A percentile compares a stretch with the other conserved stretches of the same genome.
Evolutionary conservation across 2,329 filamentous ascomycete genomes (phyloP).

Genomic region (Fusarium piperis): DNA sequence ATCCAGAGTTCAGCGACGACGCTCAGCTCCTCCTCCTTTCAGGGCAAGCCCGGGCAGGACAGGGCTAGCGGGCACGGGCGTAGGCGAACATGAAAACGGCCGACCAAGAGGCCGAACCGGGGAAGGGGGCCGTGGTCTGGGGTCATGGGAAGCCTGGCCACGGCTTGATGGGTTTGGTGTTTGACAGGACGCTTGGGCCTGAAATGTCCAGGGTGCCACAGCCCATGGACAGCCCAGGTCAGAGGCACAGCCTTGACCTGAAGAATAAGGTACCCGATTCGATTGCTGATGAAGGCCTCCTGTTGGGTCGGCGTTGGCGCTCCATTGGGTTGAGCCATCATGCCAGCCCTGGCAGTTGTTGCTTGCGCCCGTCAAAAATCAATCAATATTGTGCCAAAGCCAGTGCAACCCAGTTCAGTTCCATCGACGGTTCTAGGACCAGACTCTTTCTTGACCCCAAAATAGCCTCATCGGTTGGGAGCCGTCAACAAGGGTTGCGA

Average conservation of each 20-base stretch:
- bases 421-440: not conserved
- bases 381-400: constrained; percentile 3
- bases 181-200: constrained; percentile 44
- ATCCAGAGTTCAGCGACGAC: constrained; percentile 10
- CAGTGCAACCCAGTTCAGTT: not conserved
- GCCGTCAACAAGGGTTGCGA: not conserved
- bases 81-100: constrained; percentile 36
- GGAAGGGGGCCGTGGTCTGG: constrained; percentile 32
- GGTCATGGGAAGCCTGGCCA: constrained; percentile 26
- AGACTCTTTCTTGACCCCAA: not conserved
- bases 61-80: constrained; percentile 10
- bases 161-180: constrained; percentile 25
- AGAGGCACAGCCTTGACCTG: constrained; percentile 10
- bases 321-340: constrained; percentile 15
- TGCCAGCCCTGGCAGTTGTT: constrained; percentile 15
- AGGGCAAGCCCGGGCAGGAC: not conserved
- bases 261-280: not conserved
- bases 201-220: constrained; percentile 16
- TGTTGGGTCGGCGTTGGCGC: constrained; percentile 17
- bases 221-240: constrained; percentile 12
- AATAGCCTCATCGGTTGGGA: not conserved
- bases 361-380: constrained; percentile 19
- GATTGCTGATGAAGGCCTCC: constrained; percentile 6
- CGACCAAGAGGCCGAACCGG: constrained; percentile 41
- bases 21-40: not conserved